A percentile compares a stretch with the other conserved stretches of the same genome.
These are phyloP conservation scores for Volvox carteri DNA, from an alignment of 163 green algal genomes.

Conservation along the genomic window DNA sequence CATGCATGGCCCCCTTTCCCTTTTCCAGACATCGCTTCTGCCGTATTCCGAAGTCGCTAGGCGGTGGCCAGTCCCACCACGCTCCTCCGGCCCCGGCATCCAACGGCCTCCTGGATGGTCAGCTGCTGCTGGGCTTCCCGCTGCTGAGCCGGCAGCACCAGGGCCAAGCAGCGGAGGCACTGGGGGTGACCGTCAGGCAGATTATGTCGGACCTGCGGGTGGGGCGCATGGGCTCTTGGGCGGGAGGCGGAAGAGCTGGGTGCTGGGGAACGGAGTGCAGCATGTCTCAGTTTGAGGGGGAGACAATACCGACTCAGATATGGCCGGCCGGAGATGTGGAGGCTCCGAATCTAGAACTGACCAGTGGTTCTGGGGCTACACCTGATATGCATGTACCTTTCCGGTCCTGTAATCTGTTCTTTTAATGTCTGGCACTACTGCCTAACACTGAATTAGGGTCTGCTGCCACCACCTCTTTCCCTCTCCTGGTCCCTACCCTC, in stretches of 20 bases:
- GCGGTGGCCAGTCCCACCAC: constrained; percentile 33
- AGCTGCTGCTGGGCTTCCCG: constrained; percentile 20
- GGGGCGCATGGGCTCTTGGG: not conserved
- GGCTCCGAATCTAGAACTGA: not conserved
- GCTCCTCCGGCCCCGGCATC: not conserved
- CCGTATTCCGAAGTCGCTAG: constrained; percentile 29
- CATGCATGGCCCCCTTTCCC: too few species aligned
- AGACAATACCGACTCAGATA: not conserved
- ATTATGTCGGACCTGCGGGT: constrained; percentile 30
- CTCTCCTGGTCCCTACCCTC: not conserved
- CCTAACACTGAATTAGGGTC: not conserved
- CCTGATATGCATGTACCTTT: not conserved
- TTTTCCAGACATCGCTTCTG: constrained; percentile 39
- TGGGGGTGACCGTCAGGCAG: not conserved
- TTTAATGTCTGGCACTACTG: too few species aligned
- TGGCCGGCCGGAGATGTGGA: not conserved
- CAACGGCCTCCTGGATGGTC: constrained; percentile 46
- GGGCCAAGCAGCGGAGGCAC: not conserved
- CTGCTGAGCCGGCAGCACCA: not conserved
- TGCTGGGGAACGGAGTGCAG: not conserved
- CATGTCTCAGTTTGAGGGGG: not conserved
- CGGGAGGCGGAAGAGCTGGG: not conserved
- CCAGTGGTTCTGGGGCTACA: not conserved
- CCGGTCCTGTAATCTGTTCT: too few species aligned
- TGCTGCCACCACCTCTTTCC: not conserved